Evolutionary conservation across 164 flowering plant genomes (phyloP).

Genomic region (Warburgia ugandensis): DNA sequence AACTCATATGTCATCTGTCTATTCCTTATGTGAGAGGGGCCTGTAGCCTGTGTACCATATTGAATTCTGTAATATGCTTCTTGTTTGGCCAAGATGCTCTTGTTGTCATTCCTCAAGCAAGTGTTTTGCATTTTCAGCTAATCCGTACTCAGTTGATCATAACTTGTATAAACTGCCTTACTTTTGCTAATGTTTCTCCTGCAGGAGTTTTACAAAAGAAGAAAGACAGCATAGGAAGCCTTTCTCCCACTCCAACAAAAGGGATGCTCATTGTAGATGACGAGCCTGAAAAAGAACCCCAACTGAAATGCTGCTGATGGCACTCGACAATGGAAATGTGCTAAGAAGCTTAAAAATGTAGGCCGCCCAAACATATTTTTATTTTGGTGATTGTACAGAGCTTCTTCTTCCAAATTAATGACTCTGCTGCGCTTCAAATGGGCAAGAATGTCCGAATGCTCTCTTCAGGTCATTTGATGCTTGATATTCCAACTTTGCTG

Average conservation of each 20-base stretch:
- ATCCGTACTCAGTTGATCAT: background rate
- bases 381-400: too few relatives aligned
- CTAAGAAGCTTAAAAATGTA: too few relatives aligned
- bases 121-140: too few relatives aligned
- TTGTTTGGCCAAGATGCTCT: background rate
- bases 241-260: constrained; percentile 13
- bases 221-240: constrained; percentile 11
- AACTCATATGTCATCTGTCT: too few relatives aligned
- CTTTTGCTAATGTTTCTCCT: background rate
- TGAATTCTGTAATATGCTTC: too few relatives aligned
- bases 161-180: background rate
- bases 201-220: constrained; percentile 18
- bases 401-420: too few relatives aligned
- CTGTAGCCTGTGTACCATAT: too few relatives aligned
- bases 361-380: too few relatives aligned
- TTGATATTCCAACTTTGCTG: too few relatives aligned
- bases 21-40: too few relatives aligned
- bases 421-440: background rate
- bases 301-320: constrained; percentile 23
- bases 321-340: too few relatives aligned
- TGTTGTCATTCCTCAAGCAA: too few relatives aligned
- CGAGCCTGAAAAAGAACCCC: constrained; percentile 25
- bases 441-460: background rate
- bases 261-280: constrained; percentile 25
- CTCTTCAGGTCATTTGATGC: background rate